Evolutionary conservation across 331 rosid species (phyloP), one percentile per base, ranked within the genome.

Genomic region (Arachis monticola): DNA sequence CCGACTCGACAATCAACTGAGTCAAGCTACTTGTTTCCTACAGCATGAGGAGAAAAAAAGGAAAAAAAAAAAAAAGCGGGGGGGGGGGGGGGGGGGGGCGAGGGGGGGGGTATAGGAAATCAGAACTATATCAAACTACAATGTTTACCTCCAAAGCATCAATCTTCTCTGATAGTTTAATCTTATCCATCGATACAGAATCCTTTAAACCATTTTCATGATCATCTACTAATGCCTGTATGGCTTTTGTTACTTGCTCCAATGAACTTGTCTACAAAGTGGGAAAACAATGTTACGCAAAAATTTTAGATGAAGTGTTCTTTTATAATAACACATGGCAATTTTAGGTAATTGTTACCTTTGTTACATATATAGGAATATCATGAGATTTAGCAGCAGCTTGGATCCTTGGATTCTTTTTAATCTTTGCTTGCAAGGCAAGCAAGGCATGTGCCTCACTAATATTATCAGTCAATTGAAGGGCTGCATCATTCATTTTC

Each of bases 381-480:
- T 78, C 88, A 66, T 78, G 91, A 82, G 99, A 92, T 76, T 78
- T 92, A 11, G 90, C 93, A 79, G 93, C 99, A 79, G 97, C 89
- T 85, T 92, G 99, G 79, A 95, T 85, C 79, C 92, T 75, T n/a
- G 93, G 83, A 84, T 95, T 95, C 84, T 90, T 95, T 83, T 95
- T 95, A 57, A 95, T 89, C 91, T 88, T 90, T 27, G 97, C 81
- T 61, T 88, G 99, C 88, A 95, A 80, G 75, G 91, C 93, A 74
- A 95, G 94, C 40, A 95, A 76, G 10, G 97, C 97, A 71, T 92
- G 88, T 77, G 97, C 99, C 79, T 89, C 92, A 52, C 96, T 92
- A 59, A 92, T 92, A 86, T 95, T 88, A 79, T 95, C 87, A 78
- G 96, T 92, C 69, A 95, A 82, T 79, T 82, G 74, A 72, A 92